Base-by-base conservation (phyloP, 257 asterid species). In the Datura wrightii region DNA sequence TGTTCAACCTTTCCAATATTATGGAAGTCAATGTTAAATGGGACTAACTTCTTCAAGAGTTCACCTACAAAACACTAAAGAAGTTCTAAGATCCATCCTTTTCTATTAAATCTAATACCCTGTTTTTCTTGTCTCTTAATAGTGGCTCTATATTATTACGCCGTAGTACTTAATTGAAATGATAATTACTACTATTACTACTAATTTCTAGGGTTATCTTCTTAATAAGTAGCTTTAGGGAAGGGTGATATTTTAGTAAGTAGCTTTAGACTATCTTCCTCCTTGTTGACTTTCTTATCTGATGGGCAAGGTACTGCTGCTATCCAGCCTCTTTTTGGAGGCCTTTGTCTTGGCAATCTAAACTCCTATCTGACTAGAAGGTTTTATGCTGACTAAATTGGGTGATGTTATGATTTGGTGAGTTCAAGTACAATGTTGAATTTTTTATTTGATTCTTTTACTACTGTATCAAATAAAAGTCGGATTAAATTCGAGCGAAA, bases 171-270 rank as follows among this genome's bases (percentile, higher is more conserved):
- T 72, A 1, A 44, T 44, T 44, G 0, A 39, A 72, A 44, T n/a
- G 56, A 37, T 70, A 41, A 71, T 0, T 70, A 70, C 79, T 70
- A 18, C 24, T 39, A n/a, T 11, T 34, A 13, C 5, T 71, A 3
- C 79, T 72, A 10, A 36, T 46, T 46, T 48, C 11, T 46, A 2
- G 54, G n/a, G 11, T 11, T 10, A 44, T 72, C 34, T 46, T 62
- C 34, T 74, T 74, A 6, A 1, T 19, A 46, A 74, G 80, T 74
- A 74, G 59, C n/a, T 72, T 46, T 72, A 72, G 16, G n/a, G 80
- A 44, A 72, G 80, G 39, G 54, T 19, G n/a, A 19, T 5, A 44
- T 19, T 46, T 9, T 72, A 72, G 31, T 42, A 42, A 42, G 79
- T 10, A 62, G 69, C 16, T 24, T 62, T 18, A 54, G 60, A 54